These are phyloP conservation scores for Pseudocercospora fijiensis DNA, from an alignment of 2,329 filamentous ascomycete species.

Conservation along the genomic window DNA sequence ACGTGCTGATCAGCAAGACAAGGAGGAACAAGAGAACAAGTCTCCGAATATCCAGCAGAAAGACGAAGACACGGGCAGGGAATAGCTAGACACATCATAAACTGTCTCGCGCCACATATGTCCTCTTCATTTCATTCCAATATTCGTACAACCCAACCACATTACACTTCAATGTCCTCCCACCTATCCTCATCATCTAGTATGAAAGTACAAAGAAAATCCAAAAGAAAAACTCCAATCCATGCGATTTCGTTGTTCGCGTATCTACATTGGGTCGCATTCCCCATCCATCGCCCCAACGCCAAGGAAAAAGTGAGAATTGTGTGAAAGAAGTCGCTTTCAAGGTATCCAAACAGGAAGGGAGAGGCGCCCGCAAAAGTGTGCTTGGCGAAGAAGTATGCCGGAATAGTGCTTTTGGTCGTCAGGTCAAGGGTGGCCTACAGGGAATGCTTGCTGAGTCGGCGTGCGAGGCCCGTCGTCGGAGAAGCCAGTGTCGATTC, in stretches of 20 bases:
- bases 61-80: background rate
- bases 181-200: background rate
- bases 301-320: background rate
- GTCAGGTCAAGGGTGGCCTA: background rate
- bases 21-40: background rate
- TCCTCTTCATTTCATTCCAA: background rate
- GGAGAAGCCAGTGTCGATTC: conserved; percentile 23
- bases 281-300: background rate
- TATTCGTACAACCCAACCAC: background rate
- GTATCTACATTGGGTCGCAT: conserved; percentile 2
- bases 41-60: background rate
- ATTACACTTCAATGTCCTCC: background rate
- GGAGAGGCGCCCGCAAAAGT: background rate
- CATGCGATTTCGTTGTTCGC: conserved; percentile 1
- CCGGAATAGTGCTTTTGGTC: background rate
- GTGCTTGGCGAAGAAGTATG: background rate
- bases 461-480: conserved; percentile 26
- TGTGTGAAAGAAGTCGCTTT: conserved; percentile 3
- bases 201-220: background rate
- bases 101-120: background rate
- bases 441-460: conserved; percentile 22
- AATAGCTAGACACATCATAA: background rate
- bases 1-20: too few relatives aligned
- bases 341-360: background rate
- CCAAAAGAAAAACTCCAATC: conserved; percentile 1